phyloP scores from a whole-genome alignment of 2,329 filamentous ascomycete genomes.

The Claviceps sp. region DNA sequence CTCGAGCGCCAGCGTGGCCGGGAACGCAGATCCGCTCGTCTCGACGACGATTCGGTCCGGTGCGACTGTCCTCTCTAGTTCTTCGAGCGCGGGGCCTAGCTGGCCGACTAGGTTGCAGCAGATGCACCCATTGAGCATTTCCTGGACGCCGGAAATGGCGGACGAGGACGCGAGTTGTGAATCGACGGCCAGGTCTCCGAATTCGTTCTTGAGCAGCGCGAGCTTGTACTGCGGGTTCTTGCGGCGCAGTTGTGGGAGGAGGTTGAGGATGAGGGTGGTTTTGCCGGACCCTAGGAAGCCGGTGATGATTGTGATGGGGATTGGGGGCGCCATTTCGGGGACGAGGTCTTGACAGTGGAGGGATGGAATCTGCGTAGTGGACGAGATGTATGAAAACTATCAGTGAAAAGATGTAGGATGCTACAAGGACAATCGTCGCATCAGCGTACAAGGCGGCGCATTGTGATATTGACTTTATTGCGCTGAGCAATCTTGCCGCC shows the following conservation, averaged over 20 bases:
- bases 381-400: no score
- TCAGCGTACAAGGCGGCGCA: no score
- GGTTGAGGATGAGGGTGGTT: conserved; percentile 88
- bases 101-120: conserved; percentile 97
- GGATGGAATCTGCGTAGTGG: neutral
- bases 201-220: conserved; percentile 94
- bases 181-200: conserved; percentile 88
- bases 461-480: no score
- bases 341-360: neutral
- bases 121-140: conserved; percentile 93
- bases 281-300: conserved; percentile 95
- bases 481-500: no score
- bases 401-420: no score
- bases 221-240: conserved; percentile 65
- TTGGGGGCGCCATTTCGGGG: conserved; percentile 42
- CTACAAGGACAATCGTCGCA: no score
- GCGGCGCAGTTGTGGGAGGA: conserved; percentile 78
- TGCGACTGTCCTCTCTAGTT: conserved; percentile 44
- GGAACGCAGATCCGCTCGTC: conserved; percentile 78
- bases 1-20: conserved; percentile 81
- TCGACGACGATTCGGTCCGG: conserved; percentile 90
- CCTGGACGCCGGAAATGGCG: conserved; percentile 78
- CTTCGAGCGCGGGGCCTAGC: conserved; percentile 63
- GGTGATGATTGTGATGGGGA: conserved; percentile 87
- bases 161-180: conserved; percentile 74